Evolutionary conservation across 352 stramenopile genomes (phyloP).

Genomic region (Globisporangium solare): DNA sequence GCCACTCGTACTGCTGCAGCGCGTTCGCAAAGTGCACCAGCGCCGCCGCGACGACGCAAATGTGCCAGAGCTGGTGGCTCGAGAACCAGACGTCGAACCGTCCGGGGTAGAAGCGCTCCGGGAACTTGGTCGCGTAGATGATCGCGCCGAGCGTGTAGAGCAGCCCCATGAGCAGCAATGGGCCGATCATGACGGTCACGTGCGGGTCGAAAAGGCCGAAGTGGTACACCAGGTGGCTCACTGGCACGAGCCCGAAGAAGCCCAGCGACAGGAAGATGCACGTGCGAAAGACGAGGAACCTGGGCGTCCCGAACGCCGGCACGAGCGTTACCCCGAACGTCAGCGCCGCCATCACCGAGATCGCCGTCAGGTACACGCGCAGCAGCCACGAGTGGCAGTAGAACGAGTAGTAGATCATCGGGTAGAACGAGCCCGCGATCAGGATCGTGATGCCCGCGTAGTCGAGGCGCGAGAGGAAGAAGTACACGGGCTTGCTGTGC

Average conservation of each 20-base stretch:
- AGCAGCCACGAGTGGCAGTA: constrained; percentile 74
- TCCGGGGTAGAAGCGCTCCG: constrained; percentile 80
- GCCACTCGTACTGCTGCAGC: constrained; percentile 85
- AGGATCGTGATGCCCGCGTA: constrained; percentile 86
- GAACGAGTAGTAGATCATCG: constrained; percentile 88
- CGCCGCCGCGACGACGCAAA: constrained; percentile 81
- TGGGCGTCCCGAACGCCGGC: constrained; percentile 64
- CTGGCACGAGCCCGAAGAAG: constrained; percentile 79
- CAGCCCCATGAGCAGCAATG: constrained; percentile 65
- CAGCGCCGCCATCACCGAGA: constrained; percentile 59
- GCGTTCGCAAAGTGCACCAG: constrained; percentile 82
- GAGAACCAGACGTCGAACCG: constrained; percentile 84
- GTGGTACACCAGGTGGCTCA: constrained; percentile 70
- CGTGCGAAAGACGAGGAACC: constrained; percentile 67
- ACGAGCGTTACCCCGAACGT: constrained; percentile 72
- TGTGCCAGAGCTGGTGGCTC: constrained; percentile 87
- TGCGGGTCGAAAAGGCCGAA: constrained; percentile 78
- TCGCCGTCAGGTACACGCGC: constrained; percentile 59
- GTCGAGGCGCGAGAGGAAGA: constrained; percentile 77
- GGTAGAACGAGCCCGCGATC: constrained; percentile 83
- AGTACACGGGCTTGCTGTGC: constrained; percentile 64
- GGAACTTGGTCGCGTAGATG: constrained; percentile 85
- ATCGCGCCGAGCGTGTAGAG: constrained; percentile 78
- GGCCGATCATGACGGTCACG: constrained; percentile 81
- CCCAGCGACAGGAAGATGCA: constrained; percentile 74